These are phyloP conservation scores for Sanguinoderma infundibulare DNA, from an alignment of 1,284 basidiomycete species.

Conservation along the genomic window DNA sequence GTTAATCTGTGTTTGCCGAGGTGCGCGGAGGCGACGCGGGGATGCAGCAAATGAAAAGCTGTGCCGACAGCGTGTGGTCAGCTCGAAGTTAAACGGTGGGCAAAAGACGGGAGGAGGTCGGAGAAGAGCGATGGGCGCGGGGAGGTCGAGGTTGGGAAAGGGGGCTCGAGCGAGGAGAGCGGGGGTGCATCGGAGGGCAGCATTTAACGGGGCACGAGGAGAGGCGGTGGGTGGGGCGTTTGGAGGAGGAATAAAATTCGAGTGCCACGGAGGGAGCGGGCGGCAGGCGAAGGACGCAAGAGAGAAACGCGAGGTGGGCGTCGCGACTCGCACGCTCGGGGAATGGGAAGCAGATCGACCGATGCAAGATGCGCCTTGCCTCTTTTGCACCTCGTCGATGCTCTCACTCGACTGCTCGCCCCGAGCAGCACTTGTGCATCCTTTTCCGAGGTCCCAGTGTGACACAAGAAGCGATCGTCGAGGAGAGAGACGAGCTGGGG, in stretches of 20 bases:
- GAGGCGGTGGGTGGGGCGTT: not conserved
- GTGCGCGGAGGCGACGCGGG: not conserved
- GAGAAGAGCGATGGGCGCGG: not conserved
- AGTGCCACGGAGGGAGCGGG: not conserved
- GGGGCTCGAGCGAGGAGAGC: not conserved
- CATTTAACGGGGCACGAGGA: not conserved
- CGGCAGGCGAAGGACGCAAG: not conserved
- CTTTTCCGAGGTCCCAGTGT: not conserved
- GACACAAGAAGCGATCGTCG: constrained; percentile 6
- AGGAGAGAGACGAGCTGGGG: not conserved
- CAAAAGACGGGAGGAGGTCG: not conserved
- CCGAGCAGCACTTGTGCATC: not conserved
- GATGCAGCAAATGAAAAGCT: not conserved
- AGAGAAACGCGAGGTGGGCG: not conserved
- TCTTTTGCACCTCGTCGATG: not conserved
- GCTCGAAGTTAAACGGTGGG: not conserved
- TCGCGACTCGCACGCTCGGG: not conserved
- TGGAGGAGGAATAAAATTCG: not conserved
- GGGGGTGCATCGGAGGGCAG: no score
- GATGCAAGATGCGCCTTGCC: not conserved
- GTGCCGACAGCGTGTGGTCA: not conserved
- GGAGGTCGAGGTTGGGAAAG: not conserved
- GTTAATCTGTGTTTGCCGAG: constrained; percentile 1
- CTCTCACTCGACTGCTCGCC: not conserved
- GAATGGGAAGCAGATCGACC: not conserved